These are phyloP conservation scores for Nannochloropsis salina DNA, from an alignment of 108 stramenopile species.

Conservation along the genomic window DNA sequence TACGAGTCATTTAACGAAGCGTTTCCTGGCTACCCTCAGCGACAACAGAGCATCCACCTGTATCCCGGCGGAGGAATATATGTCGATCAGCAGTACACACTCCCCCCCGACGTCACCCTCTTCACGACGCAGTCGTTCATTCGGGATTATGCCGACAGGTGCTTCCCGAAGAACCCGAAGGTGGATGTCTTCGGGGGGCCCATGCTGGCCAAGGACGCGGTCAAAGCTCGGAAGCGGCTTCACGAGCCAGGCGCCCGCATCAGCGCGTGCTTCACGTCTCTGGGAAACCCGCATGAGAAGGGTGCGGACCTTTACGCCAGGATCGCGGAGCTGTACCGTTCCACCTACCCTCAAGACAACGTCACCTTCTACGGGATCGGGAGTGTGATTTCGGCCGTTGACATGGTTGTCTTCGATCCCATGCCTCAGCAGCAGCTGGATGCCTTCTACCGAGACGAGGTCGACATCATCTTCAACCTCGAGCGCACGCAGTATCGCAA, in stretches of 20 bases:
- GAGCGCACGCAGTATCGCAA: constrained; percentile 11
- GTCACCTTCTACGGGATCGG: constrained; percentile 4
- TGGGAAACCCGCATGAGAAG: not conserved
- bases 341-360: constrained; percentile 5
- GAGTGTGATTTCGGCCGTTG: not conserved
- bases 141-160: not conserved
- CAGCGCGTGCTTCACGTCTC: not conserved
- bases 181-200: not conserved
- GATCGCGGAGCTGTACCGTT: constrained; percentile 11
- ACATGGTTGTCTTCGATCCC: not conserved
- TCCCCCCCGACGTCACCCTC: not conserved
- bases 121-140: constrained; percentile 5
- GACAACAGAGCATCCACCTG: constrained; percentile 11
- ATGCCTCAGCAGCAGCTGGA: constrained; percentile 11
- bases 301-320: constrained; percentile 4
- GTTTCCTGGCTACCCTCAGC: constrained; percentile 4
- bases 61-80: not conserved
- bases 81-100: not conserved
- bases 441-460: constrained; percentile 11
- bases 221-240: not conserved
- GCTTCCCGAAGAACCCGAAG: not conserved
- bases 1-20: not conserved
- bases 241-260: constrained; percentile 10
- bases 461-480: constrained; percentile 12
- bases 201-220: constrained; percentile 10